Evolutionary conservation across 441 rosid genomes (phyloP), one percentile per base, ranked within the genome.

Genomic region (Erysimum cheiri): DNA sequence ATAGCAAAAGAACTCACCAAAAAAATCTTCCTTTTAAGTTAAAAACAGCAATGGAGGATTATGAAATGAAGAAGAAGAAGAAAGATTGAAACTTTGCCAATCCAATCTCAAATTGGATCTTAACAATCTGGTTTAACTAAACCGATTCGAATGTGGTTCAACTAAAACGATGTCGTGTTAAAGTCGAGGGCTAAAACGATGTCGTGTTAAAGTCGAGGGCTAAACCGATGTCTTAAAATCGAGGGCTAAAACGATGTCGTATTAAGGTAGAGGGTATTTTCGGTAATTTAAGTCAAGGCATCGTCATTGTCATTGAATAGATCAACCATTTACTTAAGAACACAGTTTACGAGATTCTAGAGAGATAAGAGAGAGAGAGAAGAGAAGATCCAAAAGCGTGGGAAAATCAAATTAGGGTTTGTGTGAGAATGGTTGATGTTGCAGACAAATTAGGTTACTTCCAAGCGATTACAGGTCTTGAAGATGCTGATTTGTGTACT

Each of bases 401-500:
- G 55, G 67, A 61, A 49, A 39, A 50, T 13, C 24, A 31, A 4
- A n/a, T 11, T 35, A 46, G 47, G 64, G 67, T 69, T 32, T 72
- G 3, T 33, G 55, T 8, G 52, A 75, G 1, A 82, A 94, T 94
- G 99, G 92, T 77, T 65, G 98, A 90, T 75, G 84, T 71, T 39
- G 92, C 94, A 28, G 93, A 95, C 69, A 95, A 92, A 83, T 76
- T 95, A 64, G 88, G 91, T 53, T 85, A 85, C 83, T 95, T 95
- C 72, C 99, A 87, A 81, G 95, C 90, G 71, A 81, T 92, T 57
- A 89, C 99, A 2, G 98, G 99, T 62, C 85, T 95, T 33, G 90
- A 92, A 71, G 98, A 92, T 76, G 76, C 83, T 65, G 95, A 89
- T 79, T 80, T 95, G 70, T 95, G 99, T 59, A 89, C 92, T 0